A percentile compares a stretch with the other conserved stretches of the same genome.
Conservation (phyloP, 1,284 basidiomycete species). For the Trametes sp. region DNA sequence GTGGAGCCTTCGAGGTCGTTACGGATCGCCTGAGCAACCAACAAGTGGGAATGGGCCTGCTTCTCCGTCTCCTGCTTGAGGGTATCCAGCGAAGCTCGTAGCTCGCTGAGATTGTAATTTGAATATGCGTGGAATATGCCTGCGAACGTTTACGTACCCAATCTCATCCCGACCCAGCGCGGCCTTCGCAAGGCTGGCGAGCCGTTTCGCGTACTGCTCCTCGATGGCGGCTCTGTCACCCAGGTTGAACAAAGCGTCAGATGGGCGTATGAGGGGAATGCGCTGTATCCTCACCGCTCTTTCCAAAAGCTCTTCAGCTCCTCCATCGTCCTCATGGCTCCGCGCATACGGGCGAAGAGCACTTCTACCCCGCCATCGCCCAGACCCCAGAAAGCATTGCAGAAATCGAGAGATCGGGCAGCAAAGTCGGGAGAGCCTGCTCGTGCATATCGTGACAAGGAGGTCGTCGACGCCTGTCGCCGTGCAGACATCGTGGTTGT, state of each 20-base stretch:
- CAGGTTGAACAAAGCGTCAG: neutral
- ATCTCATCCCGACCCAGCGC: slow-evolving; percentile 90
- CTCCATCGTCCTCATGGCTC: slow-evolving; percentile 87
- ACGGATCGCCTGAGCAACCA: slow-evolving; percentile 78
- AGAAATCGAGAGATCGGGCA: slow-evolving; percentile 80
- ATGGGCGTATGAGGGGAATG: neutral
- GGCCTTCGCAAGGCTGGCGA: slow-evolving; percentile 84
- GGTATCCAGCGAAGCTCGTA: slow-evolving; percentile 81
- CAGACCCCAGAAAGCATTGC: slow-evolving; percentile 95
- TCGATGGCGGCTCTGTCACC: slow-evolving; percentile 81
- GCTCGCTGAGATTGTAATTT: slow-evolving; percentile 59
- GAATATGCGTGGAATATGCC: neutral
- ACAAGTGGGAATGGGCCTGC: slow-evolving; percentile 75
- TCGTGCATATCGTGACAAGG: slow-evolving; percentile 70
- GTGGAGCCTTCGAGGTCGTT: slow-evolving; percentile 80
- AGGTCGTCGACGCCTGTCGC: slow-evolving; percentile 78
- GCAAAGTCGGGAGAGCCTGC: slow-evolving; percentile 58
- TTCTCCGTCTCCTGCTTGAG: slow-evolving; percentile 86
- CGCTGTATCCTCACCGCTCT: slow-evolving; percentile 69
- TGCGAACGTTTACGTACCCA: slow-evolving; percentile 59
- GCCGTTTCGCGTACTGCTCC: slow-evolving; percentile 93
- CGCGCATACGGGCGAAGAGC: slow-evolving; percentile 87
- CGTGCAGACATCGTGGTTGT: slow-evolving; percentile 45
- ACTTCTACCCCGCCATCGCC: slow-evolving; percentile 91
- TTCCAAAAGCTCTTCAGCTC: slow-evolving; percentile 90